phyloP scores from a whole-genome alignment of 1,284 basidiomycete species.

The Naganishia sp. region DNA sequence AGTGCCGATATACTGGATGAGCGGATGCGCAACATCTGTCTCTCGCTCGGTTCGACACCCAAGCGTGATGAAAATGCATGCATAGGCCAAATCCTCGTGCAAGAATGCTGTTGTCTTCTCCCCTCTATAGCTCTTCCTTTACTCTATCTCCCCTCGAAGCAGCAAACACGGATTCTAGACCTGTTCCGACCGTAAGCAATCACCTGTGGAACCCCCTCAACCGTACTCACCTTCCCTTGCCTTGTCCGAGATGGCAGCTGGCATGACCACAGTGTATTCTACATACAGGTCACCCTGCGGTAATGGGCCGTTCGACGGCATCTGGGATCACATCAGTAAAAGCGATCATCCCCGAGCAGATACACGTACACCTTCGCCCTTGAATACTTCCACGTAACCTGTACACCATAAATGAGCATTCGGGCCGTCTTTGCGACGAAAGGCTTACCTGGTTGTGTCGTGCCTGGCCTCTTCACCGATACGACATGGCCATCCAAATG shows the following conservation, averaged over 20 bases:
- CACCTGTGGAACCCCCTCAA: not conserved
- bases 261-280: conserved; percentile 87
- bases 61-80: not conserved
- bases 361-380: conserved; percentile 68
- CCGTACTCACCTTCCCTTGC: conserved; percentile 65
- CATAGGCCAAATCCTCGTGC: not conserved
- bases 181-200: not conserved
- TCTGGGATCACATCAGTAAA: conserved; percentile 47
- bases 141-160: not conserved
- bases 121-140: conserved; percentile 28
- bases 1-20: not conserved
- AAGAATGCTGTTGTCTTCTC: not conserved
- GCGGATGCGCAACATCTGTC: too few species aligned
- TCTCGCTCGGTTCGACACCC: not conserved
- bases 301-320: conserved; percentile 70
- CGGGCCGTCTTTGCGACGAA: too few species aligned
- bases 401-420: not conserved
- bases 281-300: conserved; percentile 80
- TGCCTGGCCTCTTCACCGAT: conserved; percentile 66
- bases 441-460: conserved; percentile 78
- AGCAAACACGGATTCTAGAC: conserved; percentile 17
- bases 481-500: conserved; percentile 87
- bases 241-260: conserved; percentile 65
- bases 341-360: not conserved
- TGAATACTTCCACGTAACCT: conserved; percentile 73